phyloP scores from a whole-genome alignment of 805 yeast genomes.

The Ogataea dorogensis region DNA sequence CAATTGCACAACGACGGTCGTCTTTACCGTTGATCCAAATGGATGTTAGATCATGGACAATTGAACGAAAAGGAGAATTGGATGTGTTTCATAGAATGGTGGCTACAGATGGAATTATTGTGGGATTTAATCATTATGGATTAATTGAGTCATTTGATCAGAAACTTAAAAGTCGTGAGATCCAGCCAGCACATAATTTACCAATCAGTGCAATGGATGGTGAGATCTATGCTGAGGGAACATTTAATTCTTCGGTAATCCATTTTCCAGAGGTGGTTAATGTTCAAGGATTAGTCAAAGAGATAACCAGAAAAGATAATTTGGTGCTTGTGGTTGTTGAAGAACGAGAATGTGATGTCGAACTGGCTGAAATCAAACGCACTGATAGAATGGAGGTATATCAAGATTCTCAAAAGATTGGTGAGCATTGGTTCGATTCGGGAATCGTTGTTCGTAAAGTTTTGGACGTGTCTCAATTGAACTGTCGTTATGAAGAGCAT shows the following conservation, averaged over 20 bases:
- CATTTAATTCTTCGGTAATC: conserved; percentile 2
- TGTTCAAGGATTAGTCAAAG: conserved; percentile 7
- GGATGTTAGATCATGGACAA: conserved; percentile 11
- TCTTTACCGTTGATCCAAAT: conserved; percentile 6
- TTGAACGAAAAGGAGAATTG: conserved; percentile 2
- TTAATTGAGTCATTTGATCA: conserved; percentile 1
- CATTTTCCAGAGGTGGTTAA: neutral
- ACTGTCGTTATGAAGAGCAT: conserved; percentile 10
- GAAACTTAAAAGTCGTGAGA: neutral
- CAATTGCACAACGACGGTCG: conserved; percentile 17
- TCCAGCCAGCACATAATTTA: neutral
- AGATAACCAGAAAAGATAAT: neutral
- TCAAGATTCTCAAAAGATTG: neutral
- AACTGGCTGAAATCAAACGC: conserved; percentile 5
- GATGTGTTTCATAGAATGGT: conserved; percentile 6
- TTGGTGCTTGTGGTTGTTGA: conserved; percentile 3
- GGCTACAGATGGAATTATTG: neutral
- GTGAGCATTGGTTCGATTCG: conserved; percentile 17
- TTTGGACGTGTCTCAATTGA: neutral
- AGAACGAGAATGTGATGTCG: conserved; percentile 6
- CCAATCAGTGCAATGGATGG: conserved; percentile 3
- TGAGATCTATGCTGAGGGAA: conserved; percentile 1
- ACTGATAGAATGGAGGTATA: conserved; percentile 9
- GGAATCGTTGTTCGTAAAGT: conserved; percentile 15
- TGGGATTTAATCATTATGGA: conserved; percentile 9